A percentile compares a stretch with the other conserved stretches of the same genome.
Evolutionary conservation across 1,284 basidiomycete genomes (phyloP).

Genomic region (Boletellus deceptivus): DNA sequence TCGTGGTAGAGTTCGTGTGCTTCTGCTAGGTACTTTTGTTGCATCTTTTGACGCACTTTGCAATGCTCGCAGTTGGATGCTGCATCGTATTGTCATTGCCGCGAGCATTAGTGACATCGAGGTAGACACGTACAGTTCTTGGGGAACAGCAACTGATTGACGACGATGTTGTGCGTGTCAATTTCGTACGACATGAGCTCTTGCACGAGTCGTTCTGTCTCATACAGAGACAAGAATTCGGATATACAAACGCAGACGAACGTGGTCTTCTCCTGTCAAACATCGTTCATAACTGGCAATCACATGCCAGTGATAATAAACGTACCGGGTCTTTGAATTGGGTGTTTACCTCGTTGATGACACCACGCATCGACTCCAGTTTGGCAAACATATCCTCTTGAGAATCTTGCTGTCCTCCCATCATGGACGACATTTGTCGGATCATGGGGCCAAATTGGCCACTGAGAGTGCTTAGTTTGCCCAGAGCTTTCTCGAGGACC

Average conservation of each 20-base stretch:
- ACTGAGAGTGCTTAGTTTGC: constrained; percentile 89
- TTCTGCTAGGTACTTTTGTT: constrained; percentile 93
- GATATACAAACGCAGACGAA: constrained; percentile 99
- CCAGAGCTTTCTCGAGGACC: constrained; percentile 95
- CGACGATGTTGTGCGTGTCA: constrained; percentile 98
- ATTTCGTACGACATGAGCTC: constrained; percentile 96
- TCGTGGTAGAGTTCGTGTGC: constrained; percentile 96
- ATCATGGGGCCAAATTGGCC: constrained; percentile 98
- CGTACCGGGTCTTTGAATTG: constrained; percentile 98
- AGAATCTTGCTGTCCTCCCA: constrained; percentile 85
- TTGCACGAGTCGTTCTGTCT: constrained; percentile 97
- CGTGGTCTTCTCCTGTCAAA: constrained; percentile 85
- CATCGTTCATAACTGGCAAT: not conserved
- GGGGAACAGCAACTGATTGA: constrained; percentile 96
- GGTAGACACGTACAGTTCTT: constrained; percentile 64
- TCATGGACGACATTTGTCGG: constrained; percentile 90
- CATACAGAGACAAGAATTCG: constrained; percentile 96
- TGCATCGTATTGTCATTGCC: constrained; percentile 27
- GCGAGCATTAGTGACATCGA: not conserved
- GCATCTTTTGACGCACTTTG: constrained; percentile 93
- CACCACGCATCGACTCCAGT: constrained; percentile 93
- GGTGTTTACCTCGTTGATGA: constrained; percentile 98
- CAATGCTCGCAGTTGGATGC: constrained; percentile 96
- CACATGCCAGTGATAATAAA: constrained; percentile 16
- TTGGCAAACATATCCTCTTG: constrained; percentile 99